Percentiles rank a stretch among this genome's conserved stretches.
phyloP scores from a whole-genome alignment of 371 early-diverging fungal species.

The Gilbertella persicaria region DNA sequence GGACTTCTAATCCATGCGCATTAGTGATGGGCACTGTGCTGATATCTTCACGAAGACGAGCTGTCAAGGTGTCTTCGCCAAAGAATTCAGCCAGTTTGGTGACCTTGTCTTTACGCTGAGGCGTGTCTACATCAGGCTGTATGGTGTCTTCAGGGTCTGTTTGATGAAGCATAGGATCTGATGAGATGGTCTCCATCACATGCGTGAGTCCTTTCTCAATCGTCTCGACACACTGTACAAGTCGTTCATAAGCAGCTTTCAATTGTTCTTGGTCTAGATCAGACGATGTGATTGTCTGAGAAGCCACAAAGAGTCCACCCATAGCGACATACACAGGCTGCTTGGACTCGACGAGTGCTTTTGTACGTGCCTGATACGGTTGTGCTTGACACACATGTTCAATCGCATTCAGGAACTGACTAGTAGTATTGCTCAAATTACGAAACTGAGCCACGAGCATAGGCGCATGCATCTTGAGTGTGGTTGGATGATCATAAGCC shows the following conservation, averaged over 20 bases:
- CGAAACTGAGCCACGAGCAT: constrained; percentile 61
- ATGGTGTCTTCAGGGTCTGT: too few species aligned
- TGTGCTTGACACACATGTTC: constrained; percentile 29
- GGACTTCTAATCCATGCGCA: not conserved
- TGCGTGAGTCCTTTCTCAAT: constrained; percentile 18
- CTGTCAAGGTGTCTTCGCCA: constrained; percentile 62
- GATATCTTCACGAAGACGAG: constrained; percentile 38
- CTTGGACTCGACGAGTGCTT: constrained; percentile 57
- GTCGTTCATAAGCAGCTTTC: constrained; percentile 14
- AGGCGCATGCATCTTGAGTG: constrained; percentile 56
- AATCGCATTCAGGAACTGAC: constrained; percentile 41
- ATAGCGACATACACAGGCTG: constrained; percentile 70
- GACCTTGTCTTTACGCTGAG: constrained; percentile 4
- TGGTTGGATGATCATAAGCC: too few species aligned
- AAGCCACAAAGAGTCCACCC: constrained; percentile 67
- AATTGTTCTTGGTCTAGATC: constrained; percentile 23
- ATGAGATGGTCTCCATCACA: constrained; percentile 13
- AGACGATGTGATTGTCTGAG: constrained; percentile 62
- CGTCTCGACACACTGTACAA: constrained; percentile 16
- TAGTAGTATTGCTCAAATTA: constrained; percentile 47
- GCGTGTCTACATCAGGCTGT: too few species aligned
- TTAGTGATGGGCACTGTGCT: not conserved
- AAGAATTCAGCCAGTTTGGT: constrained; percentile 67
- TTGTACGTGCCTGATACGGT: not conserved
- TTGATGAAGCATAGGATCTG: too few species aligned